Evolutionary conservation across 2,329 filamentous ascomycete genomes (phyloP), one percentile per base, ranked within the genome.

Genomic region (Cytospora chrysosperma): DNA sequence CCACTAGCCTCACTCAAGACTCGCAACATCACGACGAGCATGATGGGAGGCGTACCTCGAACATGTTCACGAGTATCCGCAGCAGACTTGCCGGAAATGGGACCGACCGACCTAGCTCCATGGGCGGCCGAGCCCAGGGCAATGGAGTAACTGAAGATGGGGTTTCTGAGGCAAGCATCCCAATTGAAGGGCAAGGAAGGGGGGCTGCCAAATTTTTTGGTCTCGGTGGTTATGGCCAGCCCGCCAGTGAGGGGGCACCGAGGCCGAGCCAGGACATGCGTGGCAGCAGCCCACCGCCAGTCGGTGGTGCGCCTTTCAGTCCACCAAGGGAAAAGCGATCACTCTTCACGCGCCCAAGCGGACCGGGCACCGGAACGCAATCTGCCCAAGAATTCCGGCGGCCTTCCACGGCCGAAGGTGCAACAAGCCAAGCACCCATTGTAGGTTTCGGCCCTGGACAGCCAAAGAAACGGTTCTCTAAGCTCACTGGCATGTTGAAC

Each of bases 21-120:
- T 62, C 63, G 24, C 54, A 59, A 15, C 24, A 69, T 10, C 74
- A 78, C 17, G 76, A 78, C 27, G 72, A 72, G 2, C 75, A 75
- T 24, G 74, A 73, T 10, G 69, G 66, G 17, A 76, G 73, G 61
- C 76, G 74, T 30, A 77, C 75, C 62, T 81, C 77, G 13, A 78
- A 74, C 24, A 71, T 85, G n/a, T 81, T 86, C 66, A 84, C 82
- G 66, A 81, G 82, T 19, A 74, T 84, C 58, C 79, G 81, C 3
- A 78, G 76, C 59, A 77, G 78, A 60, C 73, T 83, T 51, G 70
- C 72, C 19, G 73, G 75, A 6, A 70, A 70, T 8, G 73, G 71
- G 9, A 67, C 67, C 8, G 74, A 78, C 24, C 73, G 74, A 26
- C 73, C 69, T 24, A 67, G 68, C 40, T 72, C 73, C 30, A 68